Conservation (phyloP, 2,329 filamentous ascomycete species). For the Xylaria hypoxylon region DNA sequence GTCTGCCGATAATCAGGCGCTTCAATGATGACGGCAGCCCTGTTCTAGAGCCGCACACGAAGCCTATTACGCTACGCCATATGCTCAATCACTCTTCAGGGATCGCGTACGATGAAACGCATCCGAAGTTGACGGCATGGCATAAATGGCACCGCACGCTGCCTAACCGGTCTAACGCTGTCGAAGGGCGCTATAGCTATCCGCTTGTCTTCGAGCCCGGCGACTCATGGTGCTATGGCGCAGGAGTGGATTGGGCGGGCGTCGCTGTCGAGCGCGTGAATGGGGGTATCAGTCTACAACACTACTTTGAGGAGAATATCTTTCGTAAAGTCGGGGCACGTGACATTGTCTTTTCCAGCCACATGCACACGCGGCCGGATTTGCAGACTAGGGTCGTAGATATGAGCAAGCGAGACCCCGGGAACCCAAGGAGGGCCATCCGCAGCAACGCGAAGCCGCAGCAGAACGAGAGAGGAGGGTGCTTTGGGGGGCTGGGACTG, state of each 20-base stretch:
- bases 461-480: constrained; percentile 39
- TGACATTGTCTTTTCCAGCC: constrained; percentile 39
- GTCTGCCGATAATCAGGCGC: constrained; percentile 29
- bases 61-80: constrained; percentile 33
- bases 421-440: constrained; percentile 27
- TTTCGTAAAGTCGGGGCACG: constrained; percentile 33
- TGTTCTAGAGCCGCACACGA: constrained; percentile 32
- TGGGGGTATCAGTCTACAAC: constrained; percentile 34
- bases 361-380: constrained; percentile 37
- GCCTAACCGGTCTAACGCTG: constrained; percentile 28
- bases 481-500: constrained; percentile 40
- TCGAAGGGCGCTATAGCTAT: constrained; percentile 50
- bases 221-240: constrained; percentile 56
- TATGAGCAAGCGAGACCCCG: constrained; percentile 42
- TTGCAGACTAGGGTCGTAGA: constrained; percentile 35
- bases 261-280: constrained; percentile 40
- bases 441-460: constrained; percentile 38
- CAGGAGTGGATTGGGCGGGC: constrained; percentile 58
- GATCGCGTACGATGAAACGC: constrained; percentile 51
- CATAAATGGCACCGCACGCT: constrained; percentile 48
- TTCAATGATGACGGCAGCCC: constrained; percentile 39
- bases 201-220: constrained; percentile 60
- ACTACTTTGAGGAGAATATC: constrained; percentile 41
- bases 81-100: constrained; percentile 41
- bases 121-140: constrained; percentile 43